Base-by-base conservation (phyloP, 371 early-diverging fungal genomes). In the Actinomucor elegans region DNA sequence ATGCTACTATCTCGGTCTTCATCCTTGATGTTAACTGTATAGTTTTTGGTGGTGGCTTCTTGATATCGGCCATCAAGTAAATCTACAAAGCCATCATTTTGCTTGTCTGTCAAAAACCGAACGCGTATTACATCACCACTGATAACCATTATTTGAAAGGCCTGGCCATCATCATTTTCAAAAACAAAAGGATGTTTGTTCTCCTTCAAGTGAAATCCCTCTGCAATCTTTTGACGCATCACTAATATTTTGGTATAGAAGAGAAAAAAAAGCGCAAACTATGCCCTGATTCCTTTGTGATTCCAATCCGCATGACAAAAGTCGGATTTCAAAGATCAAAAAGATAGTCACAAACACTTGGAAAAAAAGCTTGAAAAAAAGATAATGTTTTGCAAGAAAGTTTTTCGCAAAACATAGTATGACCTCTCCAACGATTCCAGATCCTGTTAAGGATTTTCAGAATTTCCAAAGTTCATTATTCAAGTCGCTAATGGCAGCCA, bases 401-500 rank as follows among this genome's bases (percentile, higher is more conserved):
- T 15, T 41, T 41, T 26, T 26, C 23, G 26, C 40, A 20, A 17
- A 20, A 26, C 28, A 29, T 28, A 31, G 31, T 28, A 45, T 46
- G 46, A 31, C 45, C 17, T 37, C 48, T 32, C 54, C 48, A 49
- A 54, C 33, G n/a, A 44, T 53, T 36, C 60, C 60, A 10, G 66
- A 80, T 63, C 77, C 80, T 29, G 40, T 58, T 32, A 50, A 49
- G 7, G 71, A 86, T 41, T 87, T 87, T 54, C 79, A 86, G 28
- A 64, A 56, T 15, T 81, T 73, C 51, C 74, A 86, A 55, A 69
- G 64, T 9, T 71, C 77, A 0, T 69, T 87, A 14, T 87, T 84
- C 42, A 73, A 69, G 24, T 73, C 86, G 0, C 61, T 90, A 34
- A 71, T 86, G 18, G 72, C 73, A 33, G 87, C 87, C 3, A 85